Conservation (phyloP, 2,329 filamentous ascomycete genomes). For the Fusarium heterosporum region DNA sequence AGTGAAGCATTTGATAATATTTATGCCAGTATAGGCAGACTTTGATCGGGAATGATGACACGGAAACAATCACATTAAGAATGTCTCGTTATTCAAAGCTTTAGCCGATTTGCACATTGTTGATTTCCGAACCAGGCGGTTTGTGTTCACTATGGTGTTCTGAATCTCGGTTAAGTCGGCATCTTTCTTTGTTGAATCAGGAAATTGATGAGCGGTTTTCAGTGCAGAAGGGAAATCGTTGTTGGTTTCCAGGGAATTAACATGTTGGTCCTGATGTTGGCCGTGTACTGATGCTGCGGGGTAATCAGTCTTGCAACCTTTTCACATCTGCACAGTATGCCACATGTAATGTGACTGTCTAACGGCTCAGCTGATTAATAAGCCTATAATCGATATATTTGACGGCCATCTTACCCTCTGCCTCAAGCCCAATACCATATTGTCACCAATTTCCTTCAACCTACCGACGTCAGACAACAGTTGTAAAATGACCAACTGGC, state of each 20-base stretch:
- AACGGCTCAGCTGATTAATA: background rate
- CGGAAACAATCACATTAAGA: background rate
- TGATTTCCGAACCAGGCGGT: background rate
- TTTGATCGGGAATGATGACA: too few species aligned
- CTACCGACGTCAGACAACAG: background rate
- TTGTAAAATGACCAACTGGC: conserved; percentile 14
- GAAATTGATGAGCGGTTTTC: background rate
- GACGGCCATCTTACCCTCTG: background rate
- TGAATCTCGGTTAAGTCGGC: background rate
- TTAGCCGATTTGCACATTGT: background rate
- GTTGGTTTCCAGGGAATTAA: background rate
- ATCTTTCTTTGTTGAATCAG: background rate
- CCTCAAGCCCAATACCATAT: too few species aligned
- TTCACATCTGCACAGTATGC: background rate
- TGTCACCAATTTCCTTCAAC: too few species aligned
- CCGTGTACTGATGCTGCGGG: background rate
- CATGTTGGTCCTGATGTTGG: background rate
- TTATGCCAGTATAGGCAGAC: too few species aligned
- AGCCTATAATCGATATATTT: background rate
- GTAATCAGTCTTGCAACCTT: background rate
- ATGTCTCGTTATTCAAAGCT: background rate
- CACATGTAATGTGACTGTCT: background rate
- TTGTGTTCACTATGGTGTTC: background rate
- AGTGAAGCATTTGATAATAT: too few species aligned
- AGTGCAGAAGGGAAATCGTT: background rate